Percentiles rank a stretch among this genome's conserved stretches.
Conservation (phyloP, 1,284 basidiomycete species). For the Trichosporon sp. region DNA sequence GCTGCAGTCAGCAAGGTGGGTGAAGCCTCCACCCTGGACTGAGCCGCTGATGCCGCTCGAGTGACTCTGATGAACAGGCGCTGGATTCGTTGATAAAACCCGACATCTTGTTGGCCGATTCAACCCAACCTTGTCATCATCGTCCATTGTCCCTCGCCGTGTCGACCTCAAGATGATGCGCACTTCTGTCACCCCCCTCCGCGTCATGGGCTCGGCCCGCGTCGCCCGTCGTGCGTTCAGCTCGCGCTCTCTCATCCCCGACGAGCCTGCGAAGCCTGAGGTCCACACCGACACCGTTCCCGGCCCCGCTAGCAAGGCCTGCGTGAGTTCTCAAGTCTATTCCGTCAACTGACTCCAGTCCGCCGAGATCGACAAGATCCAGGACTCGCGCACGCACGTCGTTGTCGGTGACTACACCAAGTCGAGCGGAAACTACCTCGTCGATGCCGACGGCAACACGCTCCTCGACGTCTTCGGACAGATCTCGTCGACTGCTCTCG, state of each 20-base stretch:
- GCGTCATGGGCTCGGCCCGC: conserved; percentile 5
- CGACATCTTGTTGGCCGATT: not conserved
- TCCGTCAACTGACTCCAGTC: conserved; percentile 16
- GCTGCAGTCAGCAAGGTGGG: too few species aligned
- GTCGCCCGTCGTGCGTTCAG: conserved; percentile 20
- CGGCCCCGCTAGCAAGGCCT: conserved; percentile 22
- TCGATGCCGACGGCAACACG: conserved; percentile 55
- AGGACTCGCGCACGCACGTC: conserved; percentile 25
- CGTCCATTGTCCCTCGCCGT: not conserved
- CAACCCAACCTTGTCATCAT: not conserved
- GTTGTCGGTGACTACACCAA: conserved; percentile 22
- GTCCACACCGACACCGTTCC: conserved; percentile 24
- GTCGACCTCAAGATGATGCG: not conserved
- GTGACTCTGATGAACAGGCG: too few species aligned
- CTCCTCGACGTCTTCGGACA: conserved; percentile 55
- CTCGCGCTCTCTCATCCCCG: conserved; percentile 23
- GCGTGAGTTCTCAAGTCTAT: conserved; percentile 10
- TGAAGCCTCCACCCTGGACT: too few species aligned
- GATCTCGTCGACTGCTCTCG: conserved; percentile 49
- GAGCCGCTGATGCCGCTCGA: too few species aligned
- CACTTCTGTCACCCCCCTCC: not conserved
- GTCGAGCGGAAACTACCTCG: conserved; percentile 50
- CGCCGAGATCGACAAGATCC: conserved; percentile 22
- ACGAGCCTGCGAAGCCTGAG: conserved; percentile 23
- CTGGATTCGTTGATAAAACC: conserved; percentile 3